Conservation (phyloP, 768 basidiomycete genomes). For the Xerocomus brunneocitrinus region DNA sequence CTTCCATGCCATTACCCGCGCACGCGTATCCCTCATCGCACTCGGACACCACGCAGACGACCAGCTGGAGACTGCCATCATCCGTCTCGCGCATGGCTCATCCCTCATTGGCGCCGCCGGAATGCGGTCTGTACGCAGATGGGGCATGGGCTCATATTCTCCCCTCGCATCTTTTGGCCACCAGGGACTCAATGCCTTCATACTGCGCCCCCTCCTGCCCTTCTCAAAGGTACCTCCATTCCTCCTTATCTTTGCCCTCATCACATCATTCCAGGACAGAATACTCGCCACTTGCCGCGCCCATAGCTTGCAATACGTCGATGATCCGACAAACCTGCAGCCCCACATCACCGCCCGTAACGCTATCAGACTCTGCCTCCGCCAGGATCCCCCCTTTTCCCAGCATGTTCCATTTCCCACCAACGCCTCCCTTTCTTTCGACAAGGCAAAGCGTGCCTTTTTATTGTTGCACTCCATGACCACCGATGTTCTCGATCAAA, state of each 20-base stretch:
- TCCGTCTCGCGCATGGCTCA: slow-evolving; percentile 61
- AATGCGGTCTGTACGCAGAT: slow-evolving; percentile 63
- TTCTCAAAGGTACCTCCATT: slow-evolving; percentile 56
- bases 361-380: slow-evolving; percentile 53
- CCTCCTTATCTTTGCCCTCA: background rate
- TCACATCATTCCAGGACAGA: slow-evolving; percentile 50
- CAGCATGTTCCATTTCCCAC: slow-evolving; percentile 19
- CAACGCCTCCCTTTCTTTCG: slow-evolving; percentile 32
- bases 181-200: slow-evolving; percentile 62
- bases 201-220: slow-evolving; percentile 64
- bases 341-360: slow-evolving; percentile 70
- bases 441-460: slow-evolving; percentile 30
- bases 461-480: slow-evolving; percentile 27
- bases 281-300: slow-evolving; percentile 75
- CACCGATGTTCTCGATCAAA: slow-evolving; percentile 31
- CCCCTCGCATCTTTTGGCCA: slow-evolving; percentile 41
- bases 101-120: slow-evolving; percentile 55
- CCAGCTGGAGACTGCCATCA: slow-evolving; percentile 76
- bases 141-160: slow-evolving; percentile 66
- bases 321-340: slow-evolving; percentile 71
- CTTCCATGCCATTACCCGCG: slow-evolving; percentile 41
- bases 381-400: slow-evolving; percentile 12
- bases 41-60: slow-evolving; percentile 81
- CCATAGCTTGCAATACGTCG: slow-evolving; percentile 55
- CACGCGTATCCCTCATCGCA: slow-evolving; percentile 43